Conservation (phyloP, 805 yeast species). For the Saccharomycopsis olivae region DNA sequence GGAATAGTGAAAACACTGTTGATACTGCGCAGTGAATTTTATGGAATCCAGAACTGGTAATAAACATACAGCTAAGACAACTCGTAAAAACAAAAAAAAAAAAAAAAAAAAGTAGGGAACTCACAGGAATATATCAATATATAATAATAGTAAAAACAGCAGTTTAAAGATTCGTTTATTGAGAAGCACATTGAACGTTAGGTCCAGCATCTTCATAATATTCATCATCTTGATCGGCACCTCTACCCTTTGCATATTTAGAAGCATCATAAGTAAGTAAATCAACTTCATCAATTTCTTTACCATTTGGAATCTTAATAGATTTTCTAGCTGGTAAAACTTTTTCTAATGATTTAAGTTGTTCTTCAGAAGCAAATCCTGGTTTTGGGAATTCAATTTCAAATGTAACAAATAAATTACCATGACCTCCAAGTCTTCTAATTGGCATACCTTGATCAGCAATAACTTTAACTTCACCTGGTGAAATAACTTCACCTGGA, state of each 20-base stretch:
- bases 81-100: not conserved
- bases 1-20: no score
- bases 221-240: constrained; percentile 49
- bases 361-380: constrained; percentile 65
- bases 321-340: constrained; percentile 68
- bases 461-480: constrained; percentile 71
- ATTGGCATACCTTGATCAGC: constrained; percentile 98
- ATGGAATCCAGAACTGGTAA: no score
- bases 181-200: constrained; percentile 92
- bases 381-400: constrained; percentile 78
- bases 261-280: constrained; percentile 57
- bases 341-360: constrained; percentile 59
- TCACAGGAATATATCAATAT: no score
- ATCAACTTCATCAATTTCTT: constrained; percentile 72
- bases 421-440: constrained; percentile 76
- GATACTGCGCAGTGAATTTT: no score
- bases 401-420: constrained; percentile 80
- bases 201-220: constrained; percentile 53
- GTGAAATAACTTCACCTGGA: constrained; percentile 90
- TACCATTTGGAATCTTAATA: constrained; percentile 53
- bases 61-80: no score
- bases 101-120: no score
- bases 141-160: not conserved
- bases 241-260: constrained; percentile 39
- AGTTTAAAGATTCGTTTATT: no score